Evolutionary conservation across 148 eudicot genomes (phyloP), one percentile per base, ranked within the genome.

Genomic region (Chenopodium quinoa): DNA sequence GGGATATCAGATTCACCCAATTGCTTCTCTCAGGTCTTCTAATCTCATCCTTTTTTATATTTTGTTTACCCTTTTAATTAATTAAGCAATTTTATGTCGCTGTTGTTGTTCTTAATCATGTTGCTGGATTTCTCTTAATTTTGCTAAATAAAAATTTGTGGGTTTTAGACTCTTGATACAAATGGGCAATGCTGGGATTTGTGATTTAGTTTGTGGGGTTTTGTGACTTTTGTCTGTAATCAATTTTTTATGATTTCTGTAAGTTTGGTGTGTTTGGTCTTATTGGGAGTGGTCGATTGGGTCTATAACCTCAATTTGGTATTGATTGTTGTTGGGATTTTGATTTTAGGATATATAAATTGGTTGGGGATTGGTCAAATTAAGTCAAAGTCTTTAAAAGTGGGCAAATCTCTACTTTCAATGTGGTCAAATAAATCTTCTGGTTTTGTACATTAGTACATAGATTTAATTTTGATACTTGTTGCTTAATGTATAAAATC

Each of bases 171-270:
- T 67, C 29, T 75, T 77, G 68, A 32, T 29, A 60, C 4, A 32
- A 82, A 47, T 78, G 81, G 81, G 81, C 11, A 70, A 44, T 82
- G 77, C 54, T 52, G 31, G 34, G 29, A 29, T 27, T 77, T 52
- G 2, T 63, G 78, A 56, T 71, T 82, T 72, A 19, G 71, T 73
- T 80, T n/a, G 32, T 80, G 77, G 76, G 82, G 37, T 75, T 22
- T 27, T 27, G 29, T 27, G 29, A 27, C 29, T 27, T 31, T 63
- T 63, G 71, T 77, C 29, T 71, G 9, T 71, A 2, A 40, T 37
- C 37, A 27, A 40, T 19, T 12, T 13, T 13, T 16, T 78, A 58
- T 54, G 81, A 68, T 68, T 78, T 67, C 34, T 27, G 47, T 52
- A 52, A 79, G 1, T 37, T 58, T 52, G 19, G 2, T 74, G 63